Evolutionary conservation across 345 rosid genomes (phyloP).

Genomic region (Turnera subulata): DNA sequence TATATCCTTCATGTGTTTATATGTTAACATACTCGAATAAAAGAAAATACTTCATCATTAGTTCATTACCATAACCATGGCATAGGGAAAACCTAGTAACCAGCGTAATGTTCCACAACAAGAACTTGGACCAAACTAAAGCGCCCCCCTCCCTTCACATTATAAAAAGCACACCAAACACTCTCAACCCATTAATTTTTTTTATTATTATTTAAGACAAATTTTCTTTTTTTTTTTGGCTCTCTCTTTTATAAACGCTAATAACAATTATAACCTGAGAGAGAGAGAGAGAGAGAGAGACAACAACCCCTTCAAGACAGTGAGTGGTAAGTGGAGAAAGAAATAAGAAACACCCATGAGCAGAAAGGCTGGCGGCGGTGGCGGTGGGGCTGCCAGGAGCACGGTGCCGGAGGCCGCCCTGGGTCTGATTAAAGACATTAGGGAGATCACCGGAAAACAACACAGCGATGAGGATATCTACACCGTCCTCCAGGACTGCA

Average conservation of each 20-base stretch:
- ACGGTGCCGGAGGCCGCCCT: constrained; percentile 48
- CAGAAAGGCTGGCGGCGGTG: constrained; percentile 15
- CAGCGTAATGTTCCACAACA: too few relatives aligned
- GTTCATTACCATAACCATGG: too few relatives aligned
- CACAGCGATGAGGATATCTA: constrained; percentile 32
- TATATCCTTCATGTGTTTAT: too few relatives aligned
- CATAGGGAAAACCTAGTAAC: too few relatives aligned
- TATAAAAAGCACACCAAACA: too few relatives aligned
- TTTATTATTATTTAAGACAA: too few relatives aligned
- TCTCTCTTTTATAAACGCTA: not conserved
- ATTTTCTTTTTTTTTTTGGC: too few relatives aligned
- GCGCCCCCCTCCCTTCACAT: too few relatives aligned
- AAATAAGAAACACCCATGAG: constrained; percentile 1
- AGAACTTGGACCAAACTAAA: too few relatives aligned
- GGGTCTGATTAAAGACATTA: constrained; percentile 15
- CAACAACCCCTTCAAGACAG: not conserved
- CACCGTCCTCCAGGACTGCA: constrained; percentile 22
- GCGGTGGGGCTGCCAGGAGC: constrained; percentile 33
- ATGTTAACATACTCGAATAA: too few relatives aligned
- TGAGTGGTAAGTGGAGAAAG: constrained; percentile 15
- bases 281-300: not conserved
- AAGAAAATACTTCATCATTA: too few relatives aligned
- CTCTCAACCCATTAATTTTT: too few relatives aligned
- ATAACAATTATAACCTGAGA: not conserved
- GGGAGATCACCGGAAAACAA: constrained; percentile 27